Evolutionary conservation across 345 rosid species (phyloP).

Genomic region (Atalantia buxifolia): DNA sequence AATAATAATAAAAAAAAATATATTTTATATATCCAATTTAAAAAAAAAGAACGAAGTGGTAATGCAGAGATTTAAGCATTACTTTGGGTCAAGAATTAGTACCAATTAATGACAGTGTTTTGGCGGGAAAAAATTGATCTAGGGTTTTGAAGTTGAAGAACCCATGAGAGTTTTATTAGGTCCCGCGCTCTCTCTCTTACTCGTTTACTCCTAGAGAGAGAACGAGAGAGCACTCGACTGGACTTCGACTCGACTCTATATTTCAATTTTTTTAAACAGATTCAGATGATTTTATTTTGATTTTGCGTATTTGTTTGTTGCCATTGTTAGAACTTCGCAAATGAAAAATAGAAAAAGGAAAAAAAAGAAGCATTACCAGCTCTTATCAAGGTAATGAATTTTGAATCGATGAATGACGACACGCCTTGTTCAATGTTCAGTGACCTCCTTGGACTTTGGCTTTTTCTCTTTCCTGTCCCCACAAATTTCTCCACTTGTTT

Average conservation of each 20-base stretch:
- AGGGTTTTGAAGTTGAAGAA: slow-evolving; percentile 28
- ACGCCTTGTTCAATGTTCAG: background rate
- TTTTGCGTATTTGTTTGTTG: background rate
- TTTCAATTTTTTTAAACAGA: slow-evolving; percentile 26
- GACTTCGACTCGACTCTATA: background rate
- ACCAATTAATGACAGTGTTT: slow-evolving; percentile 1
- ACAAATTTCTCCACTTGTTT: background rate
- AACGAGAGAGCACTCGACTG: slow-evolving; percentile 8
- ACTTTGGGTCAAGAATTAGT: background rate
- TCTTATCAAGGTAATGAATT: background rate
- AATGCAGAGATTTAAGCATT: background rate
- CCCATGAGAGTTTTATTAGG: background rate
- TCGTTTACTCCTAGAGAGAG: background rate
- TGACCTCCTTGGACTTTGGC: slow-evolving; percentile 18
- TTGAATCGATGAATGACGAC: slow-evolving; percentile 13
- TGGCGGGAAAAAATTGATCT: slow-evolving; percentile 39
- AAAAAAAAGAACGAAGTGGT: background rate
- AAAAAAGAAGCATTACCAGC: slow-evolving; percentile 24
- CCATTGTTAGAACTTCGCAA: background rate
- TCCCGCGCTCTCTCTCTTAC: slow-evolving; percentile 12
- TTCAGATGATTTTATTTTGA: slow-evolving; percentile 12
- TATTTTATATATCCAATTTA: background rate
- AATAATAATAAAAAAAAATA: too few relatives aligned
- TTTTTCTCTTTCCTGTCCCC: slow-evolving; percentile 14
- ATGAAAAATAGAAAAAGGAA: background rate